Conservation (phyloP, 2,329 filamentous ascomycete species). For the Calonectria pseudoturangicola region DNA sequence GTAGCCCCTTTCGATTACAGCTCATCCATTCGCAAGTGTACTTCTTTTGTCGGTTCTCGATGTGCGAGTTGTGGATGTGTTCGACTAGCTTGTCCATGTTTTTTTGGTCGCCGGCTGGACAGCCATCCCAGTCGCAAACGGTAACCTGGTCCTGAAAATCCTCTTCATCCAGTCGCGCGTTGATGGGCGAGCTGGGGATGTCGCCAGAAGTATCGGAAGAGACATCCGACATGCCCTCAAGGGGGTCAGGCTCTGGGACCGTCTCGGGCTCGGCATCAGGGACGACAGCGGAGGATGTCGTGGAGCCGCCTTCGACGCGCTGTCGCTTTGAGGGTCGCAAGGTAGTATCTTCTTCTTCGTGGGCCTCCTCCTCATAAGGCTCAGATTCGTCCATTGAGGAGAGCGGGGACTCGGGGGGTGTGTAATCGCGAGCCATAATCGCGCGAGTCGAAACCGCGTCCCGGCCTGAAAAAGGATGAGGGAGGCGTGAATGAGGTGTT, state of each 20-base stretch:
- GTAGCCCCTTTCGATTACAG: slow-evolving; percentile 89
- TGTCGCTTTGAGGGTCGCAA: slow-evolving; percentile 68
- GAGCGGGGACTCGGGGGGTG: slow-evolving; percentile 67
- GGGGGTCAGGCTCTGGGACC: slow-evolving; percentile 69
- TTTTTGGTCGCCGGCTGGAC: slow-evolving; percentile 80
- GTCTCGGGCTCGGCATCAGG: slow-evolving; percentile 66
- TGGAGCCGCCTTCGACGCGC: slow-evolving; percentile 66
- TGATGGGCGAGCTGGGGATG: slow-evolving; percentile 81
- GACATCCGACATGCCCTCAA: slow-evolving; percentile 80
- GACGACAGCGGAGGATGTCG: slow-evolving; percentile 66
- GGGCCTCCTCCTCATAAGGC: slow-evolving; percentile 67
- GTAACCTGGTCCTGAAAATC: slow-evolving; percentile 87
- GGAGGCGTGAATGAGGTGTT: slow-evolving; percentile 32
- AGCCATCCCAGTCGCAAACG: slow-evolving; percentile 86
- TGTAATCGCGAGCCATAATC: slow-evolving; percentile 61
- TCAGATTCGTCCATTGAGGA: slow-evolving; percentile 69
- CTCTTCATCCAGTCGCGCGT: slow-evolving; percentile 82
- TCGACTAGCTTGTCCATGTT: slow-evolving; percentile 90
- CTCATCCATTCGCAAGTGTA: slow-evolving; percentile 99
- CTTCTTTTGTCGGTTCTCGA: slow-evolving; percentile 94
- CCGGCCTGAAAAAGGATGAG: slow-evolving; percentile 32
- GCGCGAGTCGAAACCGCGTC: slow-evolving; percentile 54
- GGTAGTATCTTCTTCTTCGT: slow-evolving; percentile 64
- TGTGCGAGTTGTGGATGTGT: slow-evolving; percentile 94
- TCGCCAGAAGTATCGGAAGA: slow-evolving; percentile 94